A percentile compares a stretch with the other conserved stretches of the same genome.
These are phyloP conservation scores for Barnettozyma wickerhamii DNA, from an alignment of 805 yeast species.

Conservation along the genomic window DNA sequence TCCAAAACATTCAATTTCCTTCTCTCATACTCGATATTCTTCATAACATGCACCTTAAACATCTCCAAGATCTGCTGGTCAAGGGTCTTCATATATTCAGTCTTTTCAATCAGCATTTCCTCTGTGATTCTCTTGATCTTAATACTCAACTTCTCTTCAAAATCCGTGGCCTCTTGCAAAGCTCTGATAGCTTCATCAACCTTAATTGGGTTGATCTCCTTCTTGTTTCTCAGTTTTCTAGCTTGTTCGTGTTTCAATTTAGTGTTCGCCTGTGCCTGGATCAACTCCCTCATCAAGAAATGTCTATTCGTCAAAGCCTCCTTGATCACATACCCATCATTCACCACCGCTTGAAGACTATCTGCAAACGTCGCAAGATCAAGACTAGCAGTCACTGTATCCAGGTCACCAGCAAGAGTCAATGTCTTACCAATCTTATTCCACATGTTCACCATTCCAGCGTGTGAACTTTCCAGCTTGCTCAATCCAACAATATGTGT, in stretches of 20 bases:
- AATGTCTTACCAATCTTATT: conserved; percentile 66
- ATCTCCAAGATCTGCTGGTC: conserved; percentile 49
- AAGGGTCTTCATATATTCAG: conserved; percentile 54
- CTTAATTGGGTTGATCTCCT: conserved; percentile 78
- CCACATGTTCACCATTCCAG: conserved; percentile 78
- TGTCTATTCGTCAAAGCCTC: conserved; percentile 93
- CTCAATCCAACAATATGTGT: conserved; percentile 35
- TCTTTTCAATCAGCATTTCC: conserved; percentile 75
- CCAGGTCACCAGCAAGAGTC: conserved; percentile 69
- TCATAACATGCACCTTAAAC: conserved; percentile 57
- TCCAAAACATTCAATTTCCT: conserved; percentile 72
- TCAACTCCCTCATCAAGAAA: conserved; percentile 82
- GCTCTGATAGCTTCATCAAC: conserved; percentile 86
- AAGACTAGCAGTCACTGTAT: conserved; percentile 63
- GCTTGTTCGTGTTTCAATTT: conserved; percentile 68
- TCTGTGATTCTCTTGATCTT: conserved; percentile 81
- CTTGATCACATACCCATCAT: conserved; percentile 82
- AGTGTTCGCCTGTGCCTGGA: conserved; percentile 73
- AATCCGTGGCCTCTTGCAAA: conserved; percentile 70
- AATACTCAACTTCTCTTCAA: conserved; percentile 70
- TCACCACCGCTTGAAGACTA: conserved; percentile 55
- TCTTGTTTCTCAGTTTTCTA: conserved; percentile 59
- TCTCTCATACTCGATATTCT: conserved; percentile 82
- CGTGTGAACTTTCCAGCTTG: conserved; percentile 47
- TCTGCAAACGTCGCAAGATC: conserved; percentile 77